phyloP scores from a whole-genome alignment of 352 stramenopile species.

The Peronosclerospora sorghi region DNA sequence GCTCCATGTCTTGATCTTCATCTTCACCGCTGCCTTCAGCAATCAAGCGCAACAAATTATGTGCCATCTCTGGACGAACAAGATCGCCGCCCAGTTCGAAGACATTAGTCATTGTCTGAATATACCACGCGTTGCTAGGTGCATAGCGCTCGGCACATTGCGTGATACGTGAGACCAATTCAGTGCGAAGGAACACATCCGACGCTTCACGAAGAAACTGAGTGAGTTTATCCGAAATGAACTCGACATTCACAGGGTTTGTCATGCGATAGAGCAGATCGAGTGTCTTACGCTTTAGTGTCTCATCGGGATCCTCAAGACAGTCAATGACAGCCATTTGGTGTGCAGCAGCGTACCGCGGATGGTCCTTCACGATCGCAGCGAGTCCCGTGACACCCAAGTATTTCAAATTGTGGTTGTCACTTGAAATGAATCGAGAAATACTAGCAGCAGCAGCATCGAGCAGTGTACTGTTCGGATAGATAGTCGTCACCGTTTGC shows the following conservation, averaged over 20 bases:
- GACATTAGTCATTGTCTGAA: conserved; percentile 95
- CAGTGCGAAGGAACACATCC: conserved; percentile 95
- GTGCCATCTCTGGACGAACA: conserved; percentile 92
- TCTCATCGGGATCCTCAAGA: conserved; percentile 98
- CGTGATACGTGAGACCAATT: conserved; percentile 96
- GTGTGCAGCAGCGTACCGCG: conserved; percentile 95
- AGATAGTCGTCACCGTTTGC: conserved; percentile 97
- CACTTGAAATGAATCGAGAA: conserved; percentile 90
- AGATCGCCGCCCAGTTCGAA: conserved; percentile 95
- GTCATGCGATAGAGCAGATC: conserved; percentile 97
- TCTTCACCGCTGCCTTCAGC: conserved; percentile 95
- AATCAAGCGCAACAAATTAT: conserved; percentile 98
- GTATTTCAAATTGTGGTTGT: conserved; percentile 98
- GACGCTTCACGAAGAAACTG: conserved; percentile 92
- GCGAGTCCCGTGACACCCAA: conserved; percentile 98
- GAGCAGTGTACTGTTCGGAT: conserved; percentile 96
- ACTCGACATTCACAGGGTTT: conserved; percentile 99
- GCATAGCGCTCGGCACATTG: conserved; percentile 95
- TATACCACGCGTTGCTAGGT: conserved; percentile 98
- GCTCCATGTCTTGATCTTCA: conserved; percentile 92
- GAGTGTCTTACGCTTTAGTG: conserved; percentile 97
- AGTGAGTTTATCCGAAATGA: conserved; percentile 98
- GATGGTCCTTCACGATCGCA: conserved; percentile 94
- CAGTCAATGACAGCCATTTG: conserved; percentile 99
- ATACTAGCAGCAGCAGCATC: conserved; percentile 90